Conservation (phyloP, 345 rosid species). For the Corchorus capsularis region DNA sequence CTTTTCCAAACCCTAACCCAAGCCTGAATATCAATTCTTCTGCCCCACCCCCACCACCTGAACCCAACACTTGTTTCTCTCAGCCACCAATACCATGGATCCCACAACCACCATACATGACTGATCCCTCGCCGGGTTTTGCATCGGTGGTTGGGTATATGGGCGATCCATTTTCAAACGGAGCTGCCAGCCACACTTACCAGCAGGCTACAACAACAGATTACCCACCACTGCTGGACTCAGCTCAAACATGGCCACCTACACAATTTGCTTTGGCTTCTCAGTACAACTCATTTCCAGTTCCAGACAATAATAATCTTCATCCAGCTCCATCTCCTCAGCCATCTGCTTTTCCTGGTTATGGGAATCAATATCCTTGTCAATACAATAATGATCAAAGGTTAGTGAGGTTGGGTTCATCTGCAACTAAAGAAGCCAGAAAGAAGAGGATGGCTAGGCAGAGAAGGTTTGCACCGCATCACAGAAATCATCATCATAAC, state of each 20-base stretch:
- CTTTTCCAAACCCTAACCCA: constrained; percentile 53
- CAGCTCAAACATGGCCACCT: constrained; percentile 49
- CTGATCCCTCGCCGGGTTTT: constrained; percentile 45
- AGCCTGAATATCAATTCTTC: constrained; percentile 4
- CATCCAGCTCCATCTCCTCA: constrained; percentile 27
- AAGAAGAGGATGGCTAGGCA: constrained; percentile 99
- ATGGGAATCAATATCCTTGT: constrained; percentile 54
- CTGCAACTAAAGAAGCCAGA: constrained; percentile 91
- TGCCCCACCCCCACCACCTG: constrained; percentile 31
- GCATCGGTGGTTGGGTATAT: constrained; percentile 40
- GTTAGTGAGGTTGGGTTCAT: constrained; percentile 59
- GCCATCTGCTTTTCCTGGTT: constrained; percentile 50
- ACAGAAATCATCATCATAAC: constrained; percentile 35
- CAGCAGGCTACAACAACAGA: constrained; percentile 26
- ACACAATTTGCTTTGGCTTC: constrained; percentile 47
- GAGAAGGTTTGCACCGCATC: constrained; percentile 64
- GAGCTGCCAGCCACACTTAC: constrained; percentile 36
- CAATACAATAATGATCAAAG: constrained; percentile 53
- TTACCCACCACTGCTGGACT: constrained; percentile 47
- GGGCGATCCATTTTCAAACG: constrained; percentile 42
- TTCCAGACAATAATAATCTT: constrained; percentile 24
- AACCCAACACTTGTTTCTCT: constrained; percentile 44
- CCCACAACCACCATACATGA: constrained; percentile 36
- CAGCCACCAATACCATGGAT: constrained; percentile 48
- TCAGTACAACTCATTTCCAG: constrained; percentile 34